Percentiles rank a stretch among this genome's conserved stretches.
phyloP scores from a whole-genome alignment of 306 rosid species.

The Carpinus viminea region DNA sequence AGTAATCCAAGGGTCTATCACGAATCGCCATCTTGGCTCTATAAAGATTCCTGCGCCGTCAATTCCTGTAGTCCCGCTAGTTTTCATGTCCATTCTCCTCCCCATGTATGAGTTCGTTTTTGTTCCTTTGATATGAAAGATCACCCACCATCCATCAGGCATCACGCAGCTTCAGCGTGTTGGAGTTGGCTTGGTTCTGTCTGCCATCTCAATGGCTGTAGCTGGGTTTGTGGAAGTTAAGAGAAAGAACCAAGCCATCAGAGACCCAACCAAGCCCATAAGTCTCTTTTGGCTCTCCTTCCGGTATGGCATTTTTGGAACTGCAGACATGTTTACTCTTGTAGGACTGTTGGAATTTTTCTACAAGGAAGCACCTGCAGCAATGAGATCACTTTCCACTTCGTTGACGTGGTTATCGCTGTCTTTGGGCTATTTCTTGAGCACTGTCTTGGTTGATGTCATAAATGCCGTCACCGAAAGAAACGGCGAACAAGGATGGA shows the following conservation, averaged over 20 bases:
- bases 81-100: slow-evolving; percentile 61
- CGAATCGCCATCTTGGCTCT: slow-evolving; percentile 58
- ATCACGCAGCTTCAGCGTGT: slow-evolving; percentile 84
- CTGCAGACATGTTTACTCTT: slow-evolving; percentile 87
- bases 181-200: slow-evolving; percentile 72
- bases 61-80: slow-evolving; percentile 68
- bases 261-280: slow-evolving; percentile 28
- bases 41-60: slow-evolving; percentile 69
- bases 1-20: slow-evolving; percentile 65
- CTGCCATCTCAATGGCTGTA: slow-evolving; percentile 66
- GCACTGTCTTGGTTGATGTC: slow-evolving; percentile 56
- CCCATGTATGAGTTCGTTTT: slow-evolving; percentile 70
- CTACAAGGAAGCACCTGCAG: slow-evolving; percentile 68
- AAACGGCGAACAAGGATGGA: slow-evolving; percentile 62
- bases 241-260: slow-evolving; percentile 49
- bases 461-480: slow-evolving; percentile 57
- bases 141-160: slow-evolving; percentile 73
- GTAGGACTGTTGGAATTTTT: slow-evolving; percentile 80
- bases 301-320: slow-evolving; percentile 75
- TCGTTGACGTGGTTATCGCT: slow-evolving; percentile 69
- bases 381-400: slow-evolving; percentile 79
- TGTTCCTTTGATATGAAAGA: slow-evolving; percentile 72
- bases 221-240: slow-evolving; percentile 71
- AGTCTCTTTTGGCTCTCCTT: slow-evolving; percentile 78
- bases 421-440: slow-evolving; percentile 71